Evolutionary conservation across 148 eudicot genomes (phyloP).

Genomic region (Persicaria maculosa): DNA sequence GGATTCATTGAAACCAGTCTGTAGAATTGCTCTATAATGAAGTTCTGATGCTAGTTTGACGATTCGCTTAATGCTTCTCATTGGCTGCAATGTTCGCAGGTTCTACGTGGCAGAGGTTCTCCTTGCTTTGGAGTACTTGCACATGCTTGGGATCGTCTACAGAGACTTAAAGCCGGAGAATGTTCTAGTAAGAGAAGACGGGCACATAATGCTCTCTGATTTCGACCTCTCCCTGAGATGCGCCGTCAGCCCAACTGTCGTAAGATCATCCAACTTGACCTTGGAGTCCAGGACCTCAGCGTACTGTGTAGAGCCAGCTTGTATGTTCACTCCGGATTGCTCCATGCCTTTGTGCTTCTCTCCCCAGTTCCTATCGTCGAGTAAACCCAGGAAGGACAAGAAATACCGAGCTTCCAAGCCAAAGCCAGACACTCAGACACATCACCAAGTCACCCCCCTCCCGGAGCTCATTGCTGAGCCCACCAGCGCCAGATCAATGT

Average conservation of each 20-base stretch:
- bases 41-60: background rate
- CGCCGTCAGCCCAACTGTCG: slow-evolving; percentile 68
- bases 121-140: slow-evolving; percentile 85
- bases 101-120: slow-evolving; percentile 95
- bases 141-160: slow-evolving; percentile 96
- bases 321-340: slow-evolving; percentile 63
- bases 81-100: slow-evolving; percentile 29
- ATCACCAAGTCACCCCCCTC: slow-evolving; percentile 46
- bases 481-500: slow-evolving; percentile 87
- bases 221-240: slow-evolving; percentile 93
- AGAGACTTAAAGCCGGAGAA: slow-evolving; percentile 94
- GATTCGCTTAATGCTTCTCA: background rate
- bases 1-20: background rate
- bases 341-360: slow-evolving; percentile 70
- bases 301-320: slow-evolving; percentile 65
- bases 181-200: slow-evolving; percentile 83
- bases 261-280: slow-evolving; percentile 45
- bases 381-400: slow-evolving; percentile 47
- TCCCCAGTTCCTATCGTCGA: slow-evolving; percentile 46
- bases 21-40: background rate
- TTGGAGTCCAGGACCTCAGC: slow-evolving; percentile 50
- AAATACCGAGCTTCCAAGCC: slow-evolving; percentile 18
- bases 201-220: slow-evolving; percentile 97
- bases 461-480: slow-evolving; percentile 94
- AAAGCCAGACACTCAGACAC: slow-evolving; percentile 31